These are phyloP conservation scores for Heracleum sosnowskyi DNA, from an alignment of 129 eudicot genomes.

Conservation along the genomic window DNA sequence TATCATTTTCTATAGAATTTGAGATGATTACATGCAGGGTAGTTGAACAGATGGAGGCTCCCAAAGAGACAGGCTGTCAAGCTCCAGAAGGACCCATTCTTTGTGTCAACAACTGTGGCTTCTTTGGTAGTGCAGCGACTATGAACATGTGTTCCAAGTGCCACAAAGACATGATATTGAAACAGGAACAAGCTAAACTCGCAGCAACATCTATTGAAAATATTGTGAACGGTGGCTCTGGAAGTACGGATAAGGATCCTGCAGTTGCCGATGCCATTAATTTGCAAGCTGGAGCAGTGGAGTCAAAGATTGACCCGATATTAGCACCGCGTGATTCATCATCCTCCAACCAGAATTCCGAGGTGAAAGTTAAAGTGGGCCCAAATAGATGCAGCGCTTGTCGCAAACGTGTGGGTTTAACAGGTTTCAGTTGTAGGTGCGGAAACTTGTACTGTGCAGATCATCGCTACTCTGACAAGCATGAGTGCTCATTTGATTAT, in stretches of 20 bases:
- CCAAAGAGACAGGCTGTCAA: slow-evolving; percentile 17
- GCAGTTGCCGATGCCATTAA: slow-evolving; percentile 21
- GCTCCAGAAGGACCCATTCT: slow-evolving; percentile 20
- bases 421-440: slow-evolving; percentile 60
- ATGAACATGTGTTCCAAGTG: slow-evolving; percentile 22
- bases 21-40: not conserved
- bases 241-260: slow-evolving; percentile 21
- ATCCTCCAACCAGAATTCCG: slow-evolving; percentile 22
- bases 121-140: slow-evolving; percentile 18
- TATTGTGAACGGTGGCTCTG: slow-evolving; percentile 55
- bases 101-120: slow-evolving; percentile 20
- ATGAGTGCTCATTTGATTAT: slow-evolving; percentile 63
- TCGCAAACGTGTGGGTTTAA: slow-evolving; percentile 62
- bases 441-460: slow-evolving; percentile 57
- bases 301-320: slow-evolving; percentile 22
- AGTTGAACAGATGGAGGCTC: slow-evolving; percentile 14
- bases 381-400: slow-evolving; percentile 58
- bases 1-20: not conserved
- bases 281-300: slow-evolving; percentile 22
- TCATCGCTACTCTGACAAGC: slow-evolving; percentile 77
- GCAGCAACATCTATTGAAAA: slow-evolving; percentile 65
- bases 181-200: slow-evolving; percentile 44
- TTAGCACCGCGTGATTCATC: slow-evolving; percentile 23
- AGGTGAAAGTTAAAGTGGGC: slow-evolving; percentile 43
- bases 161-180: slow-evolving; percentile 19